These are phyloP conservation scores for Aspergillus awamori DNA, from an alignment of 2,329 filamentous ascomycete genomes.

Conservation along the genomic window DNA sequence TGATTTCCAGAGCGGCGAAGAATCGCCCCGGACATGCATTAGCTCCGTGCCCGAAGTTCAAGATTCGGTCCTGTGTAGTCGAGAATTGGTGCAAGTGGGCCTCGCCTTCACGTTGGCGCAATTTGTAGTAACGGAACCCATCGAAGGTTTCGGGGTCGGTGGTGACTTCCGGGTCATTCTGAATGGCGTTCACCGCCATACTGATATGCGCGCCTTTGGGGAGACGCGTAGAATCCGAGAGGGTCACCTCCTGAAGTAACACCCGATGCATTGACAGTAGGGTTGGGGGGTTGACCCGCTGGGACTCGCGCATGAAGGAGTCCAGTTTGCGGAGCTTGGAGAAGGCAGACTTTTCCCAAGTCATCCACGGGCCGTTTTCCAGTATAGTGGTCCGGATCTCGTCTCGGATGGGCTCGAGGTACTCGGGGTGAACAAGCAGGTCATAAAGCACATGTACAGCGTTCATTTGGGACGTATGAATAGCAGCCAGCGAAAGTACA, in stretches of 20 bases:
- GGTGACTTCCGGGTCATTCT: conserved; percentile 18
- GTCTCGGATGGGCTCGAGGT: neutral
- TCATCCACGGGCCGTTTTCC: neutral
- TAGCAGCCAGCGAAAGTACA: conserved; percentile 25
- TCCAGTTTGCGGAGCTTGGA: conserved; percentile 7
- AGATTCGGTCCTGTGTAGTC: neutral
- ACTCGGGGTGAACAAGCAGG: conserved; percentile 15
- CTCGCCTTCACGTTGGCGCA: neutral
- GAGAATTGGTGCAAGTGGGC: neutral
- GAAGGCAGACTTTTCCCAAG: neutral
- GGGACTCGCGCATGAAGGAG: conserved; percentile 17
- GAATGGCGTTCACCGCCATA: conserved; percentile 10
- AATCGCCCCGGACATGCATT: conserved; percentile 36
- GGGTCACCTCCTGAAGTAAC: neutral
- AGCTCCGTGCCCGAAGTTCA: conserved; percentile 33
- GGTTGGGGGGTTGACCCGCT: conserved; percentile 17
- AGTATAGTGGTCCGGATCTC: neutral
- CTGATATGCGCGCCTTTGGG: conserved; percentile 15
- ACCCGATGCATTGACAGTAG: conserved; percentile 13
- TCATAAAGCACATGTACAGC: conserved; percentile 27
- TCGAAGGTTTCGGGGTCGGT: conserved; percentile 26
- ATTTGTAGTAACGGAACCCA: conserved; percentile 22
- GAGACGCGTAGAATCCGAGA: conserved; percentile 12
- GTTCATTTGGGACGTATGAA: conserved; percentile 30
- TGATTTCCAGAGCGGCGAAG: conserved; percentile 32